Conservation (phyloP, 345 rosid species). For the Euclidium syriacum region DNA sequence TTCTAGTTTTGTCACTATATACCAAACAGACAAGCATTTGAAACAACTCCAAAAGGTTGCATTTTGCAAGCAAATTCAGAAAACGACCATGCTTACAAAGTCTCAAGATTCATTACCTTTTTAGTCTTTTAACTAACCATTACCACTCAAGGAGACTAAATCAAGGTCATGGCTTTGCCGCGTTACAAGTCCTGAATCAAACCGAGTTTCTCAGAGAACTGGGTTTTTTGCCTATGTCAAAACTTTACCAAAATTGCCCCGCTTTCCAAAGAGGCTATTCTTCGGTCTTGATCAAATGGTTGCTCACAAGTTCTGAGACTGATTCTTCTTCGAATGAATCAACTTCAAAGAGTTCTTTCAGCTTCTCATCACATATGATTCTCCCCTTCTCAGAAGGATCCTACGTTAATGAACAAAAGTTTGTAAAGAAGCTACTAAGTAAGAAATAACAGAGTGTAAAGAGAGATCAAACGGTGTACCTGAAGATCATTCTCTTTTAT, state of each 20-base stretch:
- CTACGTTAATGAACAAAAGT: slow-evolving; percentile 22
- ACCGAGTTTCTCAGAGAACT: not conserved
- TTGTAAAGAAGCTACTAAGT: not conserved
- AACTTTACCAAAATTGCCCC: slow-evolving; percentile 35
- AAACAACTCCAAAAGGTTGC: slow-evolving; percentile 6
- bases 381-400: slow-evolving; percentile 55
- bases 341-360: slow-evolving; percentile 56
- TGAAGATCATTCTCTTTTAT: slow-evolving; percentile 59
- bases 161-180: slow-evolving; percentile 2
- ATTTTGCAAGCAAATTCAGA: slow-evolving; percentile 27
- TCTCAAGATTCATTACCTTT: slow-evolving; percentile 6
- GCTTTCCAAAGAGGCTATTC: slow-evolving; percentile 30
- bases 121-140: slow-evolving; percentile 12
- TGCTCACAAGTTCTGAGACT: slow-evolving; percentile 42
- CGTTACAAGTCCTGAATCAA: slow-evolving; percentile 7
- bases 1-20: slow-evolving; percentile 14
- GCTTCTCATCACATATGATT: slow-evolving; percentile 51
- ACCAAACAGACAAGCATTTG: slow-evolving; percentile 14
- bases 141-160: slow-evolving; percentile 3
- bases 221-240: slow-evolving; percentile 17
- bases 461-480: slow-evolving; percentile 35
- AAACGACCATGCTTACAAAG: slow-evolving; percentile 30
- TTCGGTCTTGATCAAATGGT: slow-evolving; percentile 51
- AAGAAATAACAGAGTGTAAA: not conserved
- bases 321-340: slow-evolving; percentile 44